Percentiles rank a stretch among this genome's conserved stretches.
These are phyloP conservation scores for Alnus rubra DNA, from an alignment of 306 rosid genomes.

Conservation along the genomic window DNA sequence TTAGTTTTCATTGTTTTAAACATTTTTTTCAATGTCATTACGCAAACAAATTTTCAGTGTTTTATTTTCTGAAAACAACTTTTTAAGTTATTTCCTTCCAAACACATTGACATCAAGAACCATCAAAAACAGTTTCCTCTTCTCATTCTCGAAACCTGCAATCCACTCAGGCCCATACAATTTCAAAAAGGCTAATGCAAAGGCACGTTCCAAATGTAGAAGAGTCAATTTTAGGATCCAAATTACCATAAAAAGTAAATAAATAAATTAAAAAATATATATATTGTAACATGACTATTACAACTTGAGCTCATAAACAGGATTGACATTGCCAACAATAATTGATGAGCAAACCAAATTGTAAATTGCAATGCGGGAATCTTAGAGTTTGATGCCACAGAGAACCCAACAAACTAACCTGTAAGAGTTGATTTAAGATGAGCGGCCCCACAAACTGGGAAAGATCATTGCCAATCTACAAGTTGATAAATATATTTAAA, in stretches of 20 bases:
- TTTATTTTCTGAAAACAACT: background rate
- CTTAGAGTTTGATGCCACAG: background rate
- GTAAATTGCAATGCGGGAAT: background rate
- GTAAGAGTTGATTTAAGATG: slow-evolving; percentile 72
- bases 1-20: too few species aligned
- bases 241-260: background rate
- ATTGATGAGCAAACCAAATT: background rate
- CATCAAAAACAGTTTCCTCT: background rate
- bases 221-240: background rate
- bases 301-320: background rate
- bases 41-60: background rate
- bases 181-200: background rate
- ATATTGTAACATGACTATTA: background rate
- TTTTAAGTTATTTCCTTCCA: background rate
- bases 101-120: background rate
- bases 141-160: too few species aligned
- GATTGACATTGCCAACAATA: background rate
- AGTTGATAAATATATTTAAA: slow-evolving; percentile 27
- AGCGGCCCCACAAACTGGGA: slow-evolving; percentile 90
- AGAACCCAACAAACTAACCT: slow-evolving; percentile 47
- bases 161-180: background rate
- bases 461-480: slow-evolving; percentile 83
- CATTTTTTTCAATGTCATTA: too few species aligned
- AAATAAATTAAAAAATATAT: background rate
- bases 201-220: background rate